Percentiles rank a stretch among this genome's conserved stretches.
Evolutionary conservation across 2,329 filamentous ascomycete genomes (phyloP).

Genomic region (Cercospora zeina): DNA sequence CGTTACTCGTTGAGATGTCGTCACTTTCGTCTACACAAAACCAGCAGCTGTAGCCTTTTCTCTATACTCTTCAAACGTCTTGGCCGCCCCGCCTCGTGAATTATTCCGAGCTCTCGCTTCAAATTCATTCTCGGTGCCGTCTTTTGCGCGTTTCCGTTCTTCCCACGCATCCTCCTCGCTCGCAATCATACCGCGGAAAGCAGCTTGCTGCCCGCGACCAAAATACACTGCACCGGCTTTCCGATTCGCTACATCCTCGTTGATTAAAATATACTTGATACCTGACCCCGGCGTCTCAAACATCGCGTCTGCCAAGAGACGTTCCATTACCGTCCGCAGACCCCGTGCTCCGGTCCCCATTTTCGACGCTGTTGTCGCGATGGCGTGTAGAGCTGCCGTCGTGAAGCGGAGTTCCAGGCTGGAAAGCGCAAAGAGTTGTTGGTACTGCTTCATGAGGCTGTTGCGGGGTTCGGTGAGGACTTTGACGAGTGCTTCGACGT

Average conservation of each 20-base stretch:
- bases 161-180: conserved; percentile 52
- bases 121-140: conserved; percentile 33
- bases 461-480: conserved; percentile 93
- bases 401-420: conserved; percentile 79
- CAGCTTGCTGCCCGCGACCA: conserved; percentile 44
- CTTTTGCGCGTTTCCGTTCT: conserved; percentile 38
- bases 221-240: conserved; percentile 48
- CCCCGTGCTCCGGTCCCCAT: conserved; percentile 70
- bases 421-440: conserved; percentile 79
- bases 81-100: conserved; percentile 34
- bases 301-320: conserved; percentile 50
- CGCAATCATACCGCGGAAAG: conserved; percentile 44
- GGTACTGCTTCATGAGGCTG: conserved; percentile 83
- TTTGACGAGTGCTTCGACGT: conserved; percentile 68
- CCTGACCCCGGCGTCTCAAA: conserved; percentile 51
- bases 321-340: conserved; percentile 51
- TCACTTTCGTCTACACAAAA: conserved; percentile 26
- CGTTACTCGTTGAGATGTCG: background rate
- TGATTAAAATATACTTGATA: conserved; percentile 51
- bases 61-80: conserved; percentile 52
- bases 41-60: conserved; percentile 44
- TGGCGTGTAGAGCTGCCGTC: conserved; percentile 72
- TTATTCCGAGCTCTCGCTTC: conserved; percentile 37
- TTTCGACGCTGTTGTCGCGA: conserved; percentile 68
- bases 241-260: conserved; percentile 48